Base-by-base conservation (phyloP, 2,329 filamentous ascomycete genomes). In the Trichoderma polysporum region DNA sequence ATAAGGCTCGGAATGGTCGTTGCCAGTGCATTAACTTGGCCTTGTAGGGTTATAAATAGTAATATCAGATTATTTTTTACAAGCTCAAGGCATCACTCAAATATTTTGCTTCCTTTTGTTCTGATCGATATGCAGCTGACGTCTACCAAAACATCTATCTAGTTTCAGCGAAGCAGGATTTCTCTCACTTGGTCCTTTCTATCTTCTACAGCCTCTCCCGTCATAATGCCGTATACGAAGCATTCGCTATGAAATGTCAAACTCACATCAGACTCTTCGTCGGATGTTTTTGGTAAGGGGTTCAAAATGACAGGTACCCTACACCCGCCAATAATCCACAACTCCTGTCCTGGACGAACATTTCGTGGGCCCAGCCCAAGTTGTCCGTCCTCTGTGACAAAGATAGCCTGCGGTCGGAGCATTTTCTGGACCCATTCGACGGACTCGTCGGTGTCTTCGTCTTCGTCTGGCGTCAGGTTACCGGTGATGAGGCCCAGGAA, bases 201-300 rank as follows among this genome's bases (percentile, higher is more conserved):
- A 0, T 35, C 60, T 2, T 63, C 60, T 9, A 63, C 49, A 19
- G 60, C 49, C 35, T 63, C 60, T 54, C 60, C 60, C 9, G 41
- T 45, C 60, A 63, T 63, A 4, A 45, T 19, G 1, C 33, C 49
- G 17, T 63, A 33, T 8, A 63, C 59, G 33, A 63, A 63, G n/a
- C 47, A 63, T 22, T 63, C 49, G 25, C 59, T 63, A 9, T 63
- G 49, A n/a, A 63, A 63, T 4, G 49, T 63, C n/a, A 53, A 31
- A 8, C 59, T 63, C 27, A 29, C 7, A 2, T 63, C 49, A n/a
- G 49, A 5, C 25, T 45, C 59, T 27, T 54, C 4, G 13, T 63
- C 25, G 5, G 59, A 45, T n/a, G 49, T 3, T n/a, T 45, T 53
- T 3, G n/a, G 49, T 1, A 63, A 7, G 3, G 27, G 4, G 9